phyloP scores from a whole-genome alignment of 805 yeast species.

The Yarrowia sp. region DNA sequence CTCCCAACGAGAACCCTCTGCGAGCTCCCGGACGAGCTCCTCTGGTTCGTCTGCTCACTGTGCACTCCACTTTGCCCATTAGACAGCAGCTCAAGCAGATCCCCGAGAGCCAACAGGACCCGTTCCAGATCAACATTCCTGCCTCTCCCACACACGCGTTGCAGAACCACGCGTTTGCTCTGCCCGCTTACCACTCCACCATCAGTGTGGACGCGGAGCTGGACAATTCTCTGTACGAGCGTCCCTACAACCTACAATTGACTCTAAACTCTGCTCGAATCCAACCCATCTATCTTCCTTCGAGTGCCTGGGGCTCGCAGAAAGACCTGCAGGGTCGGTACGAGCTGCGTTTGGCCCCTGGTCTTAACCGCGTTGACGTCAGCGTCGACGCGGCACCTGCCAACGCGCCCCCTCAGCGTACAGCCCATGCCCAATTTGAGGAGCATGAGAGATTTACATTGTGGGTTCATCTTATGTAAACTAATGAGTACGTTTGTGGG shows the following conservation, averaged over 20 bases:
- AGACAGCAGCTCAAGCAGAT: conserved; percentile 34
- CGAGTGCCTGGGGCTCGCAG: conserved; percentile 31
- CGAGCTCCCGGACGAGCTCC: conserved; percentile 32
- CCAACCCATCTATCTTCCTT: conserved; percentile 31
- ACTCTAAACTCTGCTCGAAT: conserved; percentile 36
- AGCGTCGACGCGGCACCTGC: conserved; percentile 32
- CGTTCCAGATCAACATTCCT: conserved; percentile 41
- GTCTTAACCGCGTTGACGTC: conserved; percentile 39
- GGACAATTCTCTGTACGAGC: conserved; percentile 41
- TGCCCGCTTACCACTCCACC: conserved; percentile 50
- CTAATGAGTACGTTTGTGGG: too few species aligned
- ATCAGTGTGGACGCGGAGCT: conserved; percentile 46
- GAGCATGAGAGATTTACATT: conserved; percentile 28
- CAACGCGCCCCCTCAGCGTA: conserved; percentile 20
- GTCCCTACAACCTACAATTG: conserved; percentile 36
- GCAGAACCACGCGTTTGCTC: conserved; percentile 43
- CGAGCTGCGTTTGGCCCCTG: conserved; percentile 38
- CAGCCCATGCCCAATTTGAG: conserved; percentile 24
- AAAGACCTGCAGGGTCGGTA: conserved; percentile 33
- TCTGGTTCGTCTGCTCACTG: conserved; percentile 35
- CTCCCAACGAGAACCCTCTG: conserved; percentile 28
- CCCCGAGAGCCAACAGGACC: conserved; percentile 29
- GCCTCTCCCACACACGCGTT: conserved; percentile 40
- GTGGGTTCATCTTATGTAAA: conserved; percentile 27
- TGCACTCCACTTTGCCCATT: conserved; percentile 40